phyloP scores from a whole-genome alignment of 805 yeast species.

The Yarrowia hollandica region DNA sequence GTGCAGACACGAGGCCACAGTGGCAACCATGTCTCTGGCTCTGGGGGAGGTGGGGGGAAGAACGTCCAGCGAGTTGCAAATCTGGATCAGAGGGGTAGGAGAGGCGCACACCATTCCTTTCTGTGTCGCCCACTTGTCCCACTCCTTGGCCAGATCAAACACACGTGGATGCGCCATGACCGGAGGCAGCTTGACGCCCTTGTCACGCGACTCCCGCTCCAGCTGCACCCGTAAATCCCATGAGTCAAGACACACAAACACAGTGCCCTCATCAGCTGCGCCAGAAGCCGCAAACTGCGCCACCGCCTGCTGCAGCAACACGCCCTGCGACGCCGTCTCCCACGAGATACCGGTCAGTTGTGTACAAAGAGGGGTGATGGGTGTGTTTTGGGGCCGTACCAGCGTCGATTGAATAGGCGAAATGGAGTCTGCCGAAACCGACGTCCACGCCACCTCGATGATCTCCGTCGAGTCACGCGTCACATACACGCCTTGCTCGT shows the following conservation, averaged over 20 bases:
- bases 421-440: constrained; percentile 55
- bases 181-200: constrained; percentile 66
- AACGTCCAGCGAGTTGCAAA: constrained; percentile 38
- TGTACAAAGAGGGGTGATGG: constrained; percentile 55
- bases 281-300: constrained; percentile 49
- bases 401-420: constrained; percentile 48
- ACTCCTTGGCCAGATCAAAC: constrained; percentile 76
- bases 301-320: constrained; percentile 64
- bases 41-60: constrained; percentile 45
- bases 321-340: constrained; percentile 61
- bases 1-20: constrained; percentile 4
- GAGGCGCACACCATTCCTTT: neutral
- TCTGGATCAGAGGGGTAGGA: constrained; percentile 49
- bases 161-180: constrained; percentile 73
- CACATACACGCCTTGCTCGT: constrained; percentile 58
- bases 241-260: constrained; percentile 62
- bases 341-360: constrained; percentile 55
- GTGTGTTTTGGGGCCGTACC: constrained; percentile 64
- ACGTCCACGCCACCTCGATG: constrained; percentile 65
- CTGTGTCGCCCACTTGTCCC: constrained; percentile 59
- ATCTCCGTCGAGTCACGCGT: constrained; percentile 69
- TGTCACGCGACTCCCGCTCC: constrained; percentile 78
- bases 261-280: neutral
- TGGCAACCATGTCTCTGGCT: constrained; percentile 49
- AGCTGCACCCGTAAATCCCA: constrained; percentile 76